Evolutionary conservation across 805 yeast genomes (phyloP), one percentile per base, ranked within the genome.

Genomic region (Yamadazyma takamatsuzukensis): DNA sequence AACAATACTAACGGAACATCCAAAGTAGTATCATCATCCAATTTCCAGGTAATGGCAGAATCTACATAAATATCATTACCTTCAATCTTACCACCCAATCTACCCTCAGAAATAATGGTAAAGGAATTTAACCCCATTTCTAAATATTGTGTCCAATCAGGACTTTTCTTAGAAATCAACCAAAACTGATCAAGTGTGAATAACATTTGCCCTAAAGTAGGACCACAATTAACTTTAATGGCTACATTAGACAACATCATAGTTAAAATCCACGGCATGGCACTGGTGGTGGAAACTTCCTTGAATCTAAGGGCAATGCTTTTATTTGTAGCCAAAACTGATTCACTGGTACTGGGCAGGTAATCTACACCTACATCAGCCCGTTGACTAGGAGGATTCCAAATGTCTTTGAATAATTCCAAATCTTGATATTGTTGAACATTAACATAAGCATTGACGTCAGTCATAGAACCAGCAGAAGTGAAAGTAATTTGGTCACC

Each of bases 361-460:
- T n/a, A n/a, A n/a, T n/a, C n/a, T n/a, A n/a, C n/a, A n/a, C n/a
- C n/a, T n/a, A n/a, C n/a, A n/a, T n/a, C n/a, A n/a, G n/a, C n/a
- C n/a, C 21, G 21, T 19, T 19, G 21, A 19, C 21, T 11, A 10
- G 21, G 10, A 0, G 90, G 81, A 15, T 72, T 51, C 96, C 97
- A 88, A 19, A 86, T 77, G 56, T 89, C 95, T 35, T 68, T 68
- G 58, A 93, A 93, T 17, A 89, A 57, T 32, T 83, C 81, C 35
- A 90, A 56, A 53, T 93, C 97, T 51, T 89, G 96, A 32, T 84
- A 67, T 53, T 93, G 97, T 45, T 84, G 84, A 39, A 88, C 66
- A 45, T 86, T 84, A 36, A 93, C 59, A 47, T 75, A 83, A 0
- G 84, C 70, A 21, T 64, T 64, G 3, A 82, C 72, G 36, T 75